phyloP scores from a whole-genome alignment of 495 filamentous ascomycete genomes.

The Hypoxylon rickii region DNA sequence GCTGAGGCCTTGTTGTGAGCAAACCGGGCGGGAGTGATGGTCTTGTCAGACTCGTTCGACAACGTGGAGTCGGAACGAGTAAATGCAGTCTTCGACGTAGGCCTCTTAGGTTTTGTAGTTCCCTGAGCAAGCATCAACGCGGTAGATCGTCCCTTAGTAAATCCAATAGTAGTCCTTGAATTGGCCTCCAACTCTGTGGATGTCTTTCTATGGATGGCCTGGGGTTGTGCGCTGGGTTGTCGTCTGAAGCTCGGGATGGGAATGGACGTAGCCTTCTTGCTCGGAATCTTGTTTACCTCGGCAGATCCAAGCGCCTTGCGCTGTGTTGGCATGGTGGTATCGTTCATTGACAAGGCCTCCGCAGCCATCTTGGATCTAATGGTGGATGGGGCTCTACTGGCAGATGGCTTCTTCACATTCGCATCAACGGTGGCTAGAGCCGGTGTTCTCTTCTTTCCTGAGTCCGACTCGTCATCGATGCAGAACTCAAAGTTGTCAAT shows the following conservation, averaged over 20 bases:
- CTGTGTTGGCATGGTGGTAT: slow-evolving; percentile 39
- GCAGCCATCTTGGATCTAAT: slow-evolving; percentile 44
- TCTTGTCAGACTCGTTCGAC: slow-evolving; percentile 50
- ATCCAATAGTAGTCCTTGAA: slow-evolving; percentile 79
- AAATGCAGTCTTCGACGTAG: slow-evolving; percentile 16
- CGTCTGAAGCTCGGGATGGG: slow-evolving; percentile 46
- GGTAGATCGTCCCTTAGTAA: slow-evolving; percentile 72
- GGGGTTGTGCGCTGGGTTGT: slow-evolving; percentile 37
- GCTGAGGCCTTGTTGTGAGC: slow-evolving; percentile 36
- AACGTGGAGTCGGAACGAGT: slow-evolving; percentile 45
- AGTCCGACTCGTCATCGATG: slow-evolving; percentile 41
- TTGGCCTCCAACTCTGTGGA: slow-evolving; percentile 60
- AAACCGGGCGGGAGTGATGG: slow-evolving; percentile 55
- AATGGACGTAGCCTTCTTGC: slow-evolving; percentile 41
- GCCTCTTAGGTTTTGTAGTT: slow-evolving; percentile 11
- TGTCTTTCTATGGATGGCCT: slow-evolving; percentile 46
- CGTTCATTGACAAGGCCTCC: slow-evolving; percentile 46
- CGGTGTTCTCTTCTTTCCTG: slow-evolving; percentile 38
- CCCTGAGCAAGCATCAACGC: slow-evolving; percentile 49
- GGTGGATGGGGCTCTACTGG: slow-evolving; percentile 25
- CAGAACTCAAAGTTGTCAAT: slow-evolving; percentile 61
- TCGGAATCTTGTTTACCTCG: slow-evolving; percentile 34
- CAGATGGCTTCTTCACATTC: slow-evolving; percentile 31
- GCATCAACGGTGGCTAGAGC: slow-evolving; percentile 8
- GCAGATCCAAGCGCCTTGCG: slow-evolving; percentile 31